Evolutionary conservation across 495 filamentous ascomycete genomes (phyloP).

Genomic region (Cairneyella variabilis): DNA sequence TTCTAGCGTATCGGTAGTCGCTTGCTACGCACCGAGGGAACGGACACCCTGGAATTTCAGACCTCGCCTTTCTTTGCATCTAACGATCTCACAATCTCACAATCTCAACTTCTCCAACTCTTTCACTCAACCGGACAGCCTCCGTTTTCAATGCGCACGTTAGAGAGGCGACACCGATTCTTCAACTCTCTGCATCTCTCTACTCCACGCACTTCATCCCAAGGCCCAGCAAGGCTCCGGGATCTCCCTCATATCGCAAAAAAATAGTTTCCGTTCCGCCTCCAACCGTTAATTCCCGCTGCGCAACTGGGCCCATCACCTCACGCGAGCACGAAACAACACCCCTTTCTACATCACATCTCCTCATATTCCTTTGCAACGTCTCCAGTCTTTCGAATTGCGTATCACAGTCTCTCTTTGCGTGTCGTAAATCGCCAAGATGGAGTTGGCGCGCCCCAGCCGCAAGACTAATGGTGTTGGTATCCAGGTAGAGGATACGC

Average conservation of each 20-base stretch:
- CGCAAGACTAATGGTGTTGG: conserved; percentile 45
- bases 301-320: conserved; percentile 1
- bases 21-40: not conserved
- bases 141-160: not conserved
- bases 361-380: not conserved
- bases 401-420: not conserved
- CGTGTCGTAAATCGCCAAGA: conserved; percentile 16
- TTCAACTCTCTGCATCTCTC: not conserved
- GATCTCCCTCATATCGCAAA: not conserved
- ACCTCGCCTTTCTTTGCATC: no score
- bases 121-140: no score
- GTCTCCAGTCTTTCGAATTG: not conserved
- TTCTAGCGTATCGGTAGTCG: not conserved
- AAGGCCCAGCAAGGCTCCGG: not conserved
- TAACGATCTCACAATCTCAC: no score
- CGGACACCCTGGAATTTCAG: no score
- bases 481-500: conserved; percentile 85
- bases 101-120: no score
- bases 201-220: conserved; percentile 1
- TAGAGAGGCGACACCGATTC: not conserved
- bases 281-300: conserved; percentile 1
- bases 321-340: conserved; percentile 15
- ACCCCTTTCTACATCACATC: conserved; percentile 5
- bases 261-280: not conserved
- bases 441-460: conserved; percentile 23